Base-by-base conservation (phyloP, 1,139 yeast genomes). In the Hemisphaericaspora subhashii region DNA sequence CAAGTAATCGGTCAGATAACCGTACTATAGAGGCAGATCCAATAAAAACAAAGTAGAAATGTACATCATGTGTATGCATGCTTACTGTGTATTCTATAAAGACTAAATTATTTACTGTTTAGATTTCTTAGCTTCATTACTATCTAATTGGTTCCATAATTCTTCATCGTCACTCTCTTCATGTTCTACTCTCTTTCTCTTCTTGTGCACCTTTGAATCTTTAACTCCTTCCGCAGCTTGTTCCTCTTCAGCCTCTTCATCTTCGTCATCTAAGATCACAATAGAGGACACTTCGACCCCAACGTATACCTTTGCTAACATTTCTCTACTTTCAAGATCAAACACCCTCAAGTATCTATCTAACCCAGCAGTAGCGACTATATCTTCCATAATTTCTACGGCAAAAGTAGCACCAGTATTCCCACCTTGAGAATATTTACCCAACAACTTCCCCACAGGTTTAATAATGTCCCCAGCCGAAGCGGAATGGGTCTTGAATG, bases 341-440 rank as follows among this genome's bases (percentile, higher is more conserved):
- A 77, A 90, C 3, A 86, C 86, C 41, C 97, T 74, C 31, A 88
- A 71, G 57, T 88, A 90, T 54, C 96, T 73, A 57, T 90, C 98
- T 27, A 89, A 72, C 0, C 96, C 96, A 31, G 95, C 96, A 18
- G 88, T 72, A 11, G 65, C 72, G 24, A 69, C 54, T 9, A 66
- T 50, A 38, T 58, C 60, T 29, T 58, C 54, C 12, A 46, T 47
- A 9, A 57, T 51, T 33, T 51, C 54, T 13, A 59, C 52, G 6
- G 64, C 69, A 51, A 62, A 62, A 3, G 69, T 61, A 13, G 77
- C 76, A 46, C 77, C 77, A 15, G 76, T 68, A 48, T 71, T 71
- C 3, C 71, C 69, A 8, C 76, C 77, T 43, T 60, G 68, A 5
- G 65, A 54, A 48, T 52, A 72, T 43, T 71, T 71, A 5, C 77